Evolutionary conservation across 495 filamentous ascomycete species (phyloP).

Genomic region (Annulohypoxylon stygium): DNA sequence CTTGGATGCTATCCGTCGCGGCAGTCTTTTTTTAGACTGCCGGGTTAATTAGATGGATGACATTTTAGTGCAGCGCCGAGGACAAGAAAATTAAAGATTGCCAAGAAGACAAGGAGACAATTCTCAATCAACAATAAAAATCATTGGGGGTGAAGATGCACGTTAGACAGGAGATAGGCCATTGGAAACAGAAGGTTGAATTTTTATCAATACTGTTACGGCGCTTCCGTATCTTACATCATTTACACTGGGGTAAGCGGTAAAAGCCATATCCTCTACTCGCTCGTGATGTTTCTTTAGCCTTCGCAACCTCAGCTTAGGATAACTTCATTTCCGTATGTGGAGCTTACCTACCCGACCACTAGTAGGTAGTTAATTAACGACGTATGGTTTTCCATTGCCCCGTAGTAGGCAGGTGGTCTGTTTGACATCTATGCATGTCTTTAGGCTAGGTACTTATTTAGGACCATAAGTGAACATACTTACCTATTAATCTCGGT

Average conservation of each 20-base stretch:
- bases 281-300: background rate
- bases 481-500: too few relatives aligned
- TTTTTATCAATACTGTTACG: background rate
- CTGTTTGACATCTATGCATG: too few relatives aligned
- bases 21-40: background rate
- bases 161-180: background rate
- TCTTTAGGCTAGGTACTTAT: too few relatives aligned
- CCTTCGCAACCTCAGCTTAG: background rate
- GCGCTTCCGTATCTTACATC: constrained; percentile 9
- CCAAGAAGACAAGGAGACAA: background rate
- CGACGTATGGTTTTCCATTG: background rate
- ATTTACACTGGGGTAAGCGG: constrained; percentile 2
- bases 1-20: background rate
- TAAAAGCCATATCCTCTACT: background rate
- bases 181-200: background rate
- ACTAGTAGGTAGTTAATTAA: background rate
- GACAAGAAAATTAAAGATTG: background rate
- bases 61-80: background rate
- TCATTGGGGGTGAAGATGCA: background rate
- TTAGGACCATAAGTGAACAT: too few relatives aligned
- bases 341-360: background rate
- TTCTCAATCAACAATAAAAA: background rate
- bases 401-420: too few relatives aligned
- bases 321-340: background rate
- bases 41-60: background rate